A percentile compares a stretch with the other conserved stretches of the same genome.
Conservation (phyloP, 1,284 basidiomycete genomes). For the Ceratobasidium sp. region DNA sequence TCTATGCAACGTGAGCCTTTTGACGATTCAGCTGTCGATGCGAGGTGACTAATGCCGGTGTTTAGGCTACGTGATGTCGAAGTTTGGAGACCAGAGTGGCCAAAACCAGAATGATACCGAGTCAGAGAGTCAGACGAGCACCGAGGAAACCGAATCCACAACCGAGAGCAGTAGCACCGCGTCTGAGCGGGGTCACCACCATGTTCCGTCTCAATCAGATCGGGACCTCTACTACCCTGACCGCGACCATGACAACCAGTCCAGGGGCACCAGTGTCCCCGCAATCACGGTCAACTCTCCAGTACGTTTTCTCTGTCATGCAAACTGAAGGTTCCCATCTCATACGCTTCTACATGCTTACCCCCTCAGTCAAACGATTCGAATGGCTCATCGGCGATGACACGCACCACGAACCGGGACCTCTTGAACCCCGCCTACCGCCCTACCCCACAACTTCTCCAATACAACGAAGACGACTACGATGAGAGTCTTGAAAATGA, state of each 20-base stretch:
- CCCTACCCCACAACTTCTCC: neutral
- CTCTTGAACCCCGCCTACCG: slow-evolving; percentile 16
- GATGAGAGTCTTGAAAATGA: slow-evolving; percentile 38
- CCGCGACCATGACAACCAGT: slow-evolving; percentile 26
- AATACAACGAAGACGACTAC: slow-evolving; percentile 17
- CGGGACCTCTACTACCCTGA: slow-evolving; percentile 34
- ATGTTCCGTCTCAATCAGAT: slow-evolving; percentile 2
- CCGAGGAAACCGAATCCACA: slow-evolving; percentile 12
- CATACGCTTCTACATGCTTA: slow-evolving; percentile 12
- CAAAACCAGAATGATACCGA: neutral
- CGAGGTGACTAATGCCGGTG: neutral
- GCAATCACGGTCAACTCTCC: slow-evolving; percentile 23
- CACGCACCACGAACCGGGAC: neutral
- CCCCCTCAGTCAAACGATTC: slow-evolving; percentile 35
- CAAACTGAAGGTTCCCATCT: neutral
- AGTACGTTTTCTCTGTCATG: slow-evolving; percentile 5
- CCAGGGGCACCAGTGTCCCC: slow-evolving; percentile 20
- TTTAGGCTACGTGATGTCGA: slow-evolving; percentile 17
- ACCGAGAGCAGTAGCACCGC: slow-evolving; percentile 11
- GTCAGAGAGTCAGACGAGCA: slow-evolving; percentile 4
- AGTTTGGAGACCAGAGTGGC: slow-evolving; percentile 32
- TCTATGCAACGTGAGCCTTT: slow-evolving; percentile 31
- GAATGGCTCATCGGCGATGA: slow-evolving; percentile 15
- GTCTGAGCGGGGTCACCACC: neutral
- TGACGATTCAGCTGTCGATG: neutral